These are phyloP conservation scores for Ceratobasidium sp. DNA, from an alignment of 1,284 basidiomycete species.

Conservation along the genomic window DNA sequence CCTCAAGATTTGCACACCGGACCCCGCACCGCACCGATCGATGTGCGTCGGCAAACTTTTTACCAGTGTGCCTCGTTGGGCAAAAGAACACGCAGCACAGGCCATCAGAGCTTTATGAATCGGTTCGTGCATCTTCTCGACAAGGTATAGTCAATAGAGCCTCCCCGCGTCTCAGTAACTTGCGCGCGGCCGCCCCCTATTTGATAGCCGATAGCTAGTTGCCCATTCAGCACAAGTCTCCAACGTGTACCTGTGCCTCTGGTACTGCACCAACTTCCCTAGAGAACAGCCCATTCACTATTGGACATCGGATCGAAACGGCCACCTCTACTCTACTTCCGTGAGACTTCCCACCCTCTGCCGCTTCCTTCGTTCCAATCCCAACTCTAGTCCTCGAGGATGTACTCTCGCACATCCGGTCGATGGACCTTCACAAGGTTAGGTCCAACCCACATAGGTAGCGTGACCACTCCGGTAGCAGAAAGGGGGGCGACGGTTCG, in stretches of 20 bases:
- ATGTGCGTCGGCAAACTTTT: background rate
- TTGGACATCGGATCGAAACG: background rate
- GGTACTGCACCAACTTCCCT: background rate
- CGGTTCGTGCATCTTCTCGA: constrained; percentile 4
- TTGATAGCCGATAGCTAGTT: background rate
- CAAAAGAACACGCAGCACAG: background rate
- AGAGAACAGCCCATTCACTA: background rate
- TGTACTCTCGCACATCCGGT: constrained; percentile 29
- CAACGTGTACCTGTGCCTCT: background rate
- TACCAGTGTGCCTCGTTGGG: background rate
- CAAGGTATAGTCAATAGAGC: background rate
- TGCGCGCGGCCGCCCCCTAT: background rate
- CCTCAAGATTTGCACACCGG: background rate
- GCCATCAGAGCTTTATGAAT: background rate
- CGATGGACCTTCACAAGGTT: background rate
- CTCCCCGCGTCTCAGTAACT: no score
- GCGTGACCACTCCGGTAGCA: background rate
- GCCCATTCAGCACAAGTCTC: background rate
- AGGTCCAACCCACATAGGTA: constrained; percentile 31
- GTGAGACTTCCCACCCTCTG: background rate
- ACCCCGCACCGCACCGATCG: background rate
- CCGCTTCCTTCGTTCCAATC: constrained; percentile 8
- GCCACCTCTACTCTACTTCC: background rate
- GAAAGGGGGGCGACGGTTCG: background rate
- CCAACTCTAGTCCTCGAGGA: constrained; percentile 21